Conservation (phyloP, 1,139 yeast species). For the Zhuliangozyma blackwelliae region DNA sequence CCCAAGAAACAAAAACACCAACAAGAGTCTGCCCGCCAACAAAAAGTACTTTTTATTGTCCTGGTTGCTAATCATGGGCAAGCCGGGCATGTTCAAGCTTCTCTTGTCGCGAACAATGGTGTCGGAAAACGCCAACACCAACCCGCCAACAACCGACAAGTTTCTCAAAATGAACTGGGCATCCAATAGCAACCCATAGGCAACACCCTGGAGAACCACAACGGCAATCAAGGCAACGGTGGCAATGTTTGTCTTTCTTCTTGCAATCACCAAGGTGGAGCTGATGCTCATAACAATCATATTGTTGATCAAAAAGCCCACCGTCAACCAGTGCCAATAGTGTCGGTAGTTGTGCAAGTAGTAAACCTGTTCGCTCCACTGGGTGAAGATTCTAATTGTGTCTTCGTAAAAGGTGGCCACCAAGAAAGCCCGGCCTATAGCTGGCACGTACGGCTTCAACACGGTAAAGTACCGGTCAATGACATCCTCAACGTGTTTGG, state of each 20-base stretch:
- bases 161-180: conserved; percentile 80
- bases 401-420: conserved; percentile 96
- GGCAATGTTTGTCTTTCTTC: conserved; percentile 69
- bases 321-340: conserved; percentile 74
- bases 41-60: conserved; percentile 83
- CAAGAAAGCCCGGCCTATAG: conserved; percentile 82
- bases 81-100: conserved; percentile 74
- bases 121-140: conserved; percentile 84
- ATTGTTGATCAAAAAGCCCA: conserved; percentile 60
- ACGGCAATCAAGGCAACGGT: conserved; percentile 68
- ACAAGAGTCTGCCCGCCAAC: conserved; percentile 83
- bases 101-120: conserved; percentile 80
- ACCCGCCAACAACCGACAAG: conserved; percentile 88
- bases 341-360: conserved; percentile 80
- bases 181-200: conserved; percentile 84
- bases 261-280: conserved; percentile 66
- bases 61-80: conserved; percentile 81
- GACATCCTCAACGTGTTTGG: conserved; percentile 42
- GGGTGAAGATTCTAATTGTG: conserved; percentile 75
- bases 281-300: conserved; percentile 70
- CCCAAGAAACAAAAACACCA: conserved; percentile 81
- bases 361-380: conserved; percentile 89
- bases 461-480: conserved; percentile 47
- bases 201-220: conserved; percentile 79
- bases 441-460: conserved; percentile 73